Conservation (phyloP, 2,329 filamentous ascomycete species). For the Aspergillus chevalieri region DNA sequence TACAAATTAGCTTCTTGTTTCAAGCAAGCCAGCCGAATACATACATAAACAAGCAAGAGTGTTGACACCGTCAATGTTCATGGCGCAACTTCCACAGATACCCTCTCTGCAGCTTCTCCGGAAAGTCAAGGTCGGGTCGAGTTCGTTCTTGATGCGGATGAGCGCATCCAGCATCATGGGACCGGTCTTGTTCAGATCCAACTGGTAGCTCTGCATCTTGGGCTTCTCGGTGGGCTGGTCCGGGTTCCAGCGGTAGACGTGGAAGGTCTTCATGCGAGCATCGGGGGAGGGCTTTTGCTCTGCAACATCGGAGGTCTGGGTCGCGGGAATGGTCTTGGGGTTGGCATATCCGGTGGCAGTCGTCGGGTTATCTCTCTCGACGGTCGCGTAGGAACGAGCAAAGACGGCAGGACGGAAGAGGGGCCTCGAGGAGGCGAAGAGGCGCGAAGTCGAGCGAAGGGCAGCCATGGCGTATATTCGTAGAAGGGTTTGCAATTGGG, state of each 20-base stretch:
- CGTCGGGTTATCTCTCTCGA: conserved; percentile 30
- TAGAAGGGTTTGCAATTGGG: background rate
- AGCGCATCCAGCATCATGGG: conserved; percentile 97
- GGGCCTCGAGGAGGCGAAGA: conserved; percentile 38
- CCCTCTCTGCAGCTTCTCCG: conserved; percentile 93
- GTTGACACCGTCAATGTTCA: conserved; percentile 99
- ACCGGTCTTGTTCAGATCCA: conserved; percentile 97
- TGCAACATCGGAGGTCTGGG: conserved; percentile 54
- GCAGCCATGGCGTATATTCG: conserved; percentile 37
- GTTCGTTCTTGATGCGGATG: conserved; percentile 98
- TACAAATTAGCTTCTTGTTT: conserved; percentile 31
- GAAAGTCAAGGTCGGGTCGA: conserved; percentile 95
- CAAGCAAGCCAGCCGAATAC: conserved; percentile 31
- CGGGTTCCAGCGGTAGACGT: conserved; percentile 98
- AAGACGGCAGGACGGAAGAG: conserved; percentile 36
- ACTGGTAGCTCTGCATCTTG: conserved; percentile 85
- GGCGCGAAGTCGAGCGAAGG: conserved; percentile 43
- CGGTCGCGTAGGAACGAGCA: conserved; percentile 44
- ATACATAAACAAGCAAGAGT: conserved; percentile 95
- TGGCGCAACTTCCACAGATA: conserved; percentile 96
- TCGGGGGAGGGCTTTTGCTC: conserved; percentile 54
- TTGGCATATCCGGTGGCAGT: conserved; percentile 23
- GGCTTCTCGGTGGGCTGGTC: conserved; percentile 90
- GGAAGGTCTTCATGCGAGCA: conserved; percentile 81
- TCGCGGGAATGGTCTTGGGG: conserved; percentile 37